Base-by-base conservation (phyloP, 202 grass and related monocot genomes). In the Panicum hallii region DNA sequence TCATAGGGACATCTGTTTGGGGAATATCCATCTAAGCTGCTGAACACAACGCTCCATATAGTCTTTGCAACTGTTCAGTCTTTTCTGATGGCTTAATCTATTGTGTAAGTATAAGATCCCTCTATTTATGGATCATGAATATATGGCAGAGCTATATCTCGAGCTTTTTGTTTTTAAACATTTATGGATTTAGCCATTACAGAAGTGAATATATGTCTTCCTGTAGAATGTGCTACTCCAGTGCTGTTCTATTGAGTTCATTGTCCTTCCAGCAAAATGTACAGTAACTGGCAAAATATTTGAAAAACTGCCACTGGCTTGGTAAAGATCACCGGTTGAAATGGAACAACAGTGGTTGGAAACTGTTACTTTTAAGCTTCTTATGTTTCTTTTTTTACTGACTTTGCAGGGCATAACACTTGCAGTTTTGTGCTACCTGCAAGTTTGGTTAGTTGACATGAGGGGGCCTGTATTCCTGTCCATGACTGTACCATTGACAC, bases 361-460 rank as follows among this genome's bases (percentile, higher is more conserved):
- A 50, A 48, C 11, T 48, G 46, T 12, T 12, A 48, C 46, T 12
- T 48, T 45, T 70, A 46, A 46, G 23, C 4, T 47, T 70, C 20
- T 46, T n/a, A 2, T 26, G 12, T 36, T 36, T 36, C 0, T 36
- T 70, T 70, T 26, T 46, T 3, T 69, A 20, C 47, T 46, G 46
- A 83, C 11, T 57, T 70, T 75, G 70, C 84, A 95, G 88, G 83
- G 78, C 41, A 11, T 90, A 16, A 50, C 72, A 22, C 38, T 80
- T 0, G 80, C 83, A 77, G 38, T 89, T 17, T 48, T 64, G 32
- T 79, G 60, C 26, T 95, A 90, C 72, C 28, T 92, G 8, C 80
- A 89, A 55, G 55, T 85, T 45, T 95, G 93, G 90, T 54, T 87
- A 44, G 70, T 90, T 71, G 86, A 85, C 76, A 92, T 87, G 84